Conservation (phyloP, 306 rosid species). For the Sesbania bispinosa region DNA sequence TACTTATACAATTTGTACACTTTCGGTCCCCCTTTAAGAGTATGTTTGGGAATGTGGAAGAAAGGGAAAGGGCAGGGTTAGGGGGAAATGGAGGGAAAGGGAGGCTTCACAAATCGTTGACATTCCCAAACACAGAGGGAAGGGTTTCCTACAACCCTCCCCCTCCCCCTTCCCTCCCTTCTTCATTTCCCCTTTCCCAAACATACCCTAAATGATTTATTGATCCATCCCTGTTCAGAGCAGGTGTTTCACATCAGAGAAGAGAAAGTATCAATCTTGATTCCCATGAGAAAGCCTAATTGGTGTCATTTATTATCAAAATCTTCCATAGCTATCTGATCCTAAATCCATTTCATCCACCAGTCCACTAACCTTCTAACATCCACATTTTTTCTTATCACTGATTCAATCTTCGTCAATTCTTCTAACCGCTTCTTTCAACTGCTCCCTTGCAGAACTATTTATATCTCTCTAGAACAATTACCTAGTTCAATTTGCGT, state of each 20-base stretch:
- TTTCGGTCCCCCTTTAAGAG: too few relatives aligned
- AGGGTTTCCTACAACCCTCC: too few relatives aligned
- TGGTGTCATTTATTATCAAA: not conserved
- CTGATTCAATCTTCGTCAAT: not conserved
- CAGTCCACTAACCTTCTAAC: not conserved
- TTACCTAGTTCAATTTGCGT: conserved; percentile 12
- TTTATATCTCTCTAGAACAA: not conserved
- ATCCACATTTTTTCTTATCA: not conserved
- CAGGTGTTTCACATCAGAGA: not conserved
- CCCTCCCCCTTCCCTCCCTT: too few relatives aligned
- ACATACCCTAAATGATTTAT: too few relatives aligned
- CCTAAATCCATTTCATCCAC: not conserved
- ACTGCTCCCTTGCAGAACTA: not conserved
- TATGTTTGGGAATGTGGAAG: too few relatives aligned
- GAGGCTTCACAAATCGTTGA: too few relatives aligned
- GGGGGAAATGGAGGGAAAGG: too few relatives aligned
- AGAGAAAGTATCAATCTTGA: not conserved
- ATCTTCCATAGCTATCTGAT: not conserved
- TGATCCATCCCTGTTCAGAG: too few relatives aligned
- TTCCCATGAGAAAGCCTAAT: not conserved
- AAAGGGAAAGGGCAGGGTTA: too few relatives aligned
- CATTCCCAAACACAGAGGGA: too few relatives aligned
- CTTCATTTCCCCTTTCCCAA: too few relatives aligned
- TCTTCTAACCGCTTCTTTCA: not conserved
- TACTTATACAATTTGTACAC: too few relatives aligned